A percentile compares a stretch with the other conserved stretches of the same genome.
phyloP scores from a whole-genome alignment of 257 asterid genomes.

The Plantago major region DNA sequence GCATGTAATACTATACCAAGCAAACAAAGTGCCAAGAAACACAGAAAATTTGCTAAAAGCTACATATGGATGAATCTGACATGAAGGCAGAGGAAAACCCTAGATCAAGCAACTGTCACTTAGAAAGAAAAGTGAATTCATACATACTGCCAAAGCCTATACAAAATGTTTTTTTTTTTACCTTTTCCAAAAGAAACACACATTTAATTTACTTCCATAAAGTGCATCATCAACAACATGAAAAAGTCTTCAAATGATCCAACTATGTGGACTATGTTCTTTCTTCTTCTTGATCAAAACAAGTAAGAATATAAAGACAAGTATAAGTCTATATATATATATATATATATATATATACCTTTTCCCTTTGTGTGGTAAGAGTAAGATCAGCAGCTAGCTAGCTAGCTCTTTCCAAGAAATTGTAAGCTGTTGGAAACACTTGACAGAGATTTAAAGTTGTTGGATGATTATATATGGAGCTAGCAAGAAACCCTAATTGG shows the following conservation, averaged over 20 bases:
- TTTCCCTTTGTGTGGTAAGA: slow-evolving; percentile 17
- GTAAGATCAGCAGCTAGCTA: no score
- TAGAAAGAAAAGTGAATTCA: slow-evolving; percentile 10
- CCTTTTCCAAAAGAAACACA: slow-evolving; percentile 27
- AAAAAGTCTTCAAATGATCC: slow-evolving; percentile 22
- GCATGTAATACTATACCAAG: no score
- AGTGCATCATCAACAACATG: background rate
- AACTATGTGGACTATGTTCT: slow-evolving; percentile 18
- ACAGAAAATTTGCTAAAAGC: no score
- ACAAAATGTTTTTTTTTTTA: slow-evolving; percentile 13
- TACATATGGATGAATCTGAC: background rate
- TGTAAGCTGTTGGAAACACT: background rate
- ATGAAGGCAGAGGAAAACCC: slow-evolving; percentile 30
- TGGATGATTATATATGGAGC: no score
- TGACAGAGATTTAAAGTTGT: slow-evolving; percentile 16
- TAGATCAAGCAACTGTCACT: slow-evolving; percentile 32
- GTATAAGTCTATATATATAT: no score
- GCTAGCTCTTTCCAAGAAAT: slow-evolving; percentile 20
- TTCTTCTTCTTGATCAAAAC: slow-evolving; percentile 29
- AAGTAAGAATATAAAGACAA: slow-evolving; percentile 14
- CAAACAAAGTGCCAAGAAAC: no score
- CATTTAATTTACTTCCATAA: slow-evolving; percentile 11
- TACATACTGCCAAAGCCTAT: slow-evolving; percentile 16
- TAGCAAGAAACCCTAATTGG: slow-evolving; percentile 32
- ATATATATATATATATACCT: slow-evolving; percentile 32